These are phyloP conservation scores for Gossypium turneri DNA, from an alignment of 345 rosid species.

Conservation along the genomic window DNA sequence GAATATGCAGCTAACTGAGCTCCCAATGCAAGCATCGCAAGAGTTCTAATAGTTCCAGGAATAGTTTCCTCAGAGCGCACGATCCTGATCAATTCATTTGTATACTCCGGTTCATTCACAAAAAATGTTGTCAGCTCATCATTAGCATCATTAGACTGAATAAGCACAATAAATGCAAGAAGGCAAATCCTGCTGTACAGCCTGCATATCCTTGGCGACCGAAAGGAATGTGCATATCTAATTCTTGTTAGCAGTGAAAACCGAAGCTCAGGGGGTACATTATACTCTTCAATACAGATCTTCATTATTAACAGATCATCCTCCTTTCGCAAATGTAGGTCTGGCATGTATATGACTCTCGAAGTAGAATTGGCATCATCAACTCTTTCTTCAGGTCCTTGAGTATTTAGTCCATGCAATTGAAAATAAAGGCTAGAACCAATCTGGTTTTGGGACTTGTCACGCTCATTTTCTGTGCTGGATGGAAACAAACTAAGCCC, in stretches of 20 bases:
- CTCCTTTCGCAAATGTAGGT: slow-evolving; percentile 79
- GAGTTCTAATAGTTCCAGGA: slow-evolving; percentile 83
- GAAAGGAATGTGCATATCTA: slow-evolving; percentile 88
- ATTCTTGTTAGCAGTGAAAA: slow-evolving; percentile 85
- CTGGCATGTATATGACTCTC: slow-evolving; percentile 65
- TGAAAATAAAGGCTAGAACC: slow-evolving; percentile 89
- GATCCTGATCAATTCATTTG: slow-evolving; percentile 87
- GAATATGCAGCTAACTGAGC: slow-evolving; percentile 94
- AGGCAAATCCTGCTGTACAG: slow-evolving; percentile 89
- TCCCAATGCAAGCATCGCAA: slow-evolving; percentile 91
- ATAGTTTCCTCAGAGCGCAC: slow-evolving; percentile 82
- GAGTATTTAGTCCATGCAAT: slow-evolving; percentile 58
- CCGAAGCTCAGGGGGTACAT: slow-evolving; percentile 70
- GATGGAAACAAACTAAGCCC: slow-evolving; percentile 84
- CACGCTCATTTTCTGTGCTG: slow-evolving; percentile 47
- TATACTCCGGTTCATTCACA: slow-evolving; percentile 94
- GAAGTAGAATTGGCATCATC: slow-evolving; percentile 32
- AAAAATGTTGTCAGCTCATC: slow-evolving; percentile 87
- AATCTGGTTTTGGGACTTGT: slow-evolving; percentile 61
- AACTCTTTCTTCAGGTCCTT: slow-evolving; percentile 32
- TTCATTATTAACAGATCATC: slow-evolving; percentile 79
- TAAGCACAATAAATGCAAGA: slow-evolving; percentile 89
- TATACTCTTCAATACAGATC: slow-evolving; percentile 69
- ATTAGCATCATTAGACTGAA: slow-evolving; percentile 90
- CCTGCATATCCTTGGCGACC: slow-evolving; percentile 79